These are phyloP conservation scores for Petrea volubilis DNA, from an alignment of 257 asterid genomes.

Conservation along the genomic window DNA sequence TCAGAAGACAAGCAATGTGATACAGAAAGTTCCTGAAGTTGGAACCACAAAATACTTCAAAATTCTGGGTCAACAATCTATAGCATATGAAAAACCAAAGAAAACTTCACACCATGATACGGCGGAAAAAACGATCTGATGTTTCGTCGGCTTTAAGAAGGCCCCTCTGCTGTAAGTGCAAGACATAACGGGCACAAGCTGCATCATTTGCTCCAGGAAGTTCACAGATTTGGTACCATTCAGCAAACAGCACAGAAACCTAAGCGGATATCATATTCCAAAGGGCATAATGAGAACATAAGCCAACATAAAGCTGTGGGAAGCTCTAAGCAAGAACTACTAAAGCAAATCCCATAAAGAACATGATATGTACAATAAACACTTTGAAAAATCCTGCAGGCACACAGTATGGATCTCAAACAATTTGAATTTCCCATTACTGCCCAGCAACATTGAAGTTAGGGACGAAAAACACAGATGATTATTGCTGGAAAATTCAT, in stretches of 20 bases:
- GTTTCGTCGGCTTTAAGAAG: conserved; percentile 90
- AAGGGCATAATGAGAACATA: conserved; percentile 5
- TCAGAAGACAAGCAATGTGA: conserved; percentile 87
- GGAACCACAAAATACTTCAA: conserved; percentile 1
- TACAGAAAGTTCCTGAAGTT: conserved; percentile 79
- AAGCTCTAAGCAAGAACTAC: background rate
- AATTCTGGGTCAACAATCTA: background rate
- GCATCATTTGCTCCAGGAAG: conserved; percentile 81
- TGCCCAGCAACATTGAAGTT: background rate
- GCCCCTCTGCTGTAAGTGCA: conserved; percentile 73
- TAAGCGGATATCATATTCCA: conserved; percentile 23
- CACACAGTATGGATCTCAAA: background rate
- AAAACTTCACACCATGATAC: conserved; percentile 72
- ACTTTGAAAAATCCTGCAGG: background rate
- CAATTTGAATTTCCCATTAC: background rate
- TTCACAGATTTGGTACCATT: conserved; percentile 90
- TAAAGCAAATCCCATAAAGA: background rate
- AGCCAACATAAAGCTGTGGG: background rate
- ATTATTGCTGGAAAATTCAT: background rate
- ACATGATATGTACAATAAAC: background rate
- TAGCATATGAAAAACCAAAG: background rate
- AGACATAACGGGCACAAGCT: conserved; percentile 66
- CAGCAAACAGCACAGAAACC: conserved; percentile 76
- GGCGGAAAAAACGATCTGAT: conserved; percentile 83
- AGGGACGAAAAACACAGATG: background rate